phyloP scores from a whole-genome alignment of 768 basidiomycete genomes.

The Hysterangium stoloniferum region DNA sequence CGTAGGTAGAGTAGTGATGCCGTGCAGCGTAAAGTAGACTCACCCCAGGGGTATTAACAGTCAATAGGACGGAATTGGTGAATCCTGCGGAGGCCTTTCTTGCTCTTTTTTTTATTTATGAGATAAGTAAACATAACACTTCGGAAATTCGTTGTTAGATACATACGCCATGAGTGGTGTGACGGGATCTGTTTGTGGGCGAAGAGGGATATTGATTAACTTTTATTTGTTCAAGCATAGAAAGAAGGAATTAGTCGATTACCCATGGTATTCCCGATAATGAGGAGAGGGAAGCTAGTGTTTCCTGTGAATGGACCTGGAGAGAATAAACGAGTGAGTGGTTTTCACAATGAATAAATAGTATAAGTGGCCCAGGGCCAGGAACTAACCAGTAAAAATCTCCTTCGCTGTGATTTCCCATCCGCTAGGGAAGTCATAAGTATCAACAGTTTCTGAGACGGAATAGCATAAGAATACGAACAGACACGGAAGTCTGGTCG shows the following conservation, averaged over 20 bases:
- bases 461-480: background rate
- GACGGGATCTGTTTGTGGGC: background rate
- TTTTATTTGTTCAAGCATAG: background rate
- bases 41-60: slow-evolving; percentile 12
- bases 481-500: slow-evolving; percentile 1
- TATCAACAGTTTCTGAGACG: background rate
- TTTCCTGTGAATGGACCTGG: slow-evolving; percentile 30
- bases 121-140: background rate
- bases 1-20: too few relatives aligned
- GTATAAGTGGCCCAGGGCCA: background rate
- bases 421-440: slow-evolving; percentile 3
- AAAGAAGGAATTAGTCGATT: too few relatives aligned
- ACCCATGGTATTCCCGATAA: slow-evolving; percentile 34
- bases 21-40: background rate
- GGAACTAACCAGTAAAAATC: background rate
- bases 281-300: slow-evolving; percentile 32
- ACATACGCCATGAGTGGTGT: background rate
- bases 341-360: background rate
- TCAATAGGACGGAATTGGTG: slow-evolving; percentile 8
- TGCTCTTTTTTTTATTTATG: background rate
- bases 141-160: background rate
- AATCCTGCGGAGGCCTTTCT: slow-evolving; percentile 9
- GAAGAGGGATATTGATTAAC: background rate
- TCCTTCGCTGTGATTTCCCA: slow-evolving; percentile 8
- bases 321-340: background rate